A percentile compares a stretch with the other conserved stretches of the same genome.
phyloP scores from a whole-genome alignment of 345 rosid genomes.

The Linum lewisii region DNA sequence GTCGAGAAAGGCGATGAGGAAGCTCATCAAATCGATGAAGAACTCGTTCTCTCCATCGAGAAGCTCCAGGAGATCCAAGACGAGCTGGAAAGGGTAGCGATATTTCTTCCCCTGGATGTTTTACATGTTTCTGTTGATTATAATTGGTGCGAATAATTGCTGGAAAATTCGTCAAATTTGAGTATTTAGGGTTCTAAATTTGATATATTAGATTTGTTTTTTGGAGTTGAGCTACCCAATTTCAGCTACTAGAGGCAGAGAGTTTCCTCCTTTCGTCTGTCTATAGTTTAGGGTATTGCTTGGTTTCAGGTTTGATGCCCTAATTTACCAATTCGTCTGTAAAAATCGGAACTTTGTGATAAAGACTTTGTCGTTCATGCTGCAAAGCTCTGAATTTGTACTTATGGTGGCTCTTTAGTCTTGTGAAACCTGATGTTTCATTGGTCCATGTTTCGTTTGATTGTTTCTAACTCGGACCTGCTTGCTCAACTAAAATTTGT shows the following conservation, averaged over 20 bases:
- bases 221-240: neutral
- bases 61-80: constrained; percentile 31
- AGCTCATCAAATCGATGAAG: constrained; percentile 13
- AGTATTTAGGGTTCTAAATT: neutral
- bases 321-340: neutral
- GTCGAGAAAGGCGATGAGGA: constrained; percentile 15
- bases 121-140: neutral
- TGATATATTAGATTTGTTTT: no score
- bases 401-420: neutral
- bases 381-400: neutral
- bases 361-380: neutral
- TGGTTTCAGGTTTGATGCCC: neutral
- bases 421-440: neutral
- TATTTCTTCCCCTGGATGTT: neutral
- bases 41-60: constrained; percentile 21
- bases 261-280: neutral
- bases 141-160: neutral
- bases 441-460: neutral
- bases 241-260: neutral
- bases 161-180: constrained; percentile 1
- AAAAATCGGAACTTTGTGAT: neutral
- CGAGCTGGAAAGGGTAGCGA: constrained; percentile 24
- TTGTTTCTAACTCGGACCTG: neutral
- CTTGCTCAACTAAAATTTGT: neutral
- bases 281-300: neutral